These are phyloP conservation scores for Aspergillus affinis DNA, from an alignment of 495 filamentous ascomycete genomes.

Conservation along the genomic window DNA sequence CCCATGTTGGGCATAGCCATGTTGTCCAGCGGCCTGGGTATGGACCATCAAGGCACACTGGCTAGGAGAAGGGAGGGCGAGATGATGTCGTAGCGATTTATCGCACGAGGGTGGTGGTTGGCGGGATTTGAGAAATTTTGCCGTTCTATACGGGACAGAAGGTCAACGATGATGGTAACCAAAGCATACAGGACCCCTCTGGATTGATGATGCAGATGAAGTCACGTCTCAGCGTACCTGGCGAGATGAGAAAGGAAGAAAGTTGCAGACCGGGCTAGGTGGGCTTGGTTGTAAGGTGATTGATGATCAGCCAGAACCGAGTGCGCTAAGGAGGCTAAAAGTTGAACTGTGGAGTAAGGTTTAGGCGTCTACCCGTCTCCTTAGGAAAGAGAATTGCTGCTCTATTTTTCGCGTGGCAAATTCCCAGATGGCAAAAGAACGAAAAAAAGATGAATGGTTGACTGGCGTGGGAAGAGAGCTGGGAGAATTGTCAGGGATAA, in stretches of 20 bases:
- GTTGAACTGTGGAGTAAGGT: constrained; percentile 15
- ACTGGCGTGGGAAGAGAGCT: not conserved
- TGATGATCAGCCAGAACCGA: constrained; percentile 11
- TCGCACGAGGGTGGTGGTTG: not conserved
- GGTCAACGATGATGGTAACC: not conserved
- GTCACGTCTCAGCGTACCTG: constrained; percentile 14
- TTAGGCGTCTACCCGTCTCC: constrained; percentile 2
- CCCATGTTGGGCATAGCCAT: constrained; percentile 35
- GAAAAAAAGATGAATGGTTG: not conserved
- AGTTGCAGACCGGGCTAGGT: constrained; percentile 7
- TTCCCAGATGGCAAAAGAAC: not conserved
- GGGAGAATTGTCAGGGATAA: not conserved
- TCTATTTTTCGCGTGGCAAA: not conserved
- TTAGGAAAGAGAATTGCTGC: not conserved
- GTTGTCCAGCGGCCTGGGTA: constrained; percentile 17
- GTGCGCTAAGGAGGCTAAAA: constrained; percentile 11
- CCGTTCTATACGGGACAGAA: constrained; percentile 2
- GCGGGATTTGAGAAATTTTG: not conserved
- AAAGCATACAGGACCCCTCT: not conserved
- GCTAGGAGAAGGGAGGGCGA: not conserved
- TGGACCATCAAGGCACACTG: constrained; percentile 19
- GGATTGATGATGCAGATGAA: not conserved
- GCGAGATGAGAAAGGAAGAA: constrained; percentile 1
- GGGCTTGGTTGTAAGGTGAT: constrained; percentile 10
- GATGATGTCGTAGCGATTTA: not conserved